A percentile compares a stretch with the other conserved stretches of the same genome.
Evolutionary conservation across 768 basidiomycete genomes (phyloP).

Genomic region (Amanita brunnescens): DNA sequence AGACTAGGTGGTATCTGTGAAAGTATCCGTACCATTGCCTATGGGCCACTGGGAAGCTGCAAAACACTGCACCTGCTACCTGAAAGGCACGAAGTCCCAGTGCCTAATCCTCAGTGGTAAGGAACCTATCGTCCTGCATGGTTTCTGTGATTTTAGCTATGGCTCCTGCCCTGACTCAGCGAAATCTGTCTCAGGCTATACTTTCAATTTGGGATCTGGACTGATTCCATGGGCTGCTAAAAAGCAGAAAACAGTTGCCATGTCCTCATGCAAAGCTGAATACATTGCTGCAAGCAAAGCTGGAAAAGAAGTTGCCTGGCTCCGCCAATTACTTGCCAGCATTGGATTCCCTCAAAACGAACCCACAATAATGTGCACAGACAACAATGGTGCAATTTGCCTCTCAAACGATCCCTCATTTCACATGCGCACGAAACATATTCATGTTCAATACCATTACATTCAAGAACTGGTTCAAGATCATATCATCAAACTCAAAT

Average conservation of each 20-base stretch:
- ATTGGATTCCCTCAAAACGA: conserved; percentile 9
- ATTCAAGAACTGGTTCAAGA: conserved; percentile 22
- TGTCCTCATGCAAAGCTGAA: conserved; percentile 25
- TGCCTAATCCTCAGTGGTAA: no score
- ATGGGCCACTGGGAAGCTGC: no score
- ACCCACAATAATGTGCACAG: conserved; percentile 11
- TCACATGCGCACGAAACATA: conserved; percentile 29
- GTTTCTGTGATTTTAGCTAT: no score
- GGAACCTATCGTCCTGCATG: no score
- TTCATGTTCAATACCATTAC: conserved; percentile 30
- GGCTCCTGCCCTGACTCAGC: no score
- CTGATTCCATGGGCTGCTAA: no score
- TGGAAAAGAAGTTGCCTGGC: conserved; percentile 10
- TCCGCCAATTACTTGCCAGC: conserved; percentile 10
- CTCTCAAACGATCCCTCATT: conserved; percentile 23
- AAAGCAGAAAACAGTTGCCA: conserved; percentile 14
- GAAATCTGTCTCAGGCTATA: no score
- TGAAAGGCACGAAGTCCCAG: no score
- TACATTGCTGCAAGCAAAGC: conserved; percentile 26
- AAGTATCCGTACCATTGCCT: no score
- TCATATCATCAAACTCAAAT: conserved; percentile 15
- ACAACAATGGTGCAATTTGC: conserved; percentile 26
- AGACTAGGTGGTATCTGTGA: no score
- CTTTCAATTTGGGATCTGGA: no score
- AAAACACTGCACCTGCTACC: no score